A percentile compares a stretch with the other conserved stretches of the same genome.
These are phyloP conservation scores for Talaromyces nanjingensis DNA, from an alignment of 495 filamentous ascomycete genomes.

Conservation along the genomic window DNA sequence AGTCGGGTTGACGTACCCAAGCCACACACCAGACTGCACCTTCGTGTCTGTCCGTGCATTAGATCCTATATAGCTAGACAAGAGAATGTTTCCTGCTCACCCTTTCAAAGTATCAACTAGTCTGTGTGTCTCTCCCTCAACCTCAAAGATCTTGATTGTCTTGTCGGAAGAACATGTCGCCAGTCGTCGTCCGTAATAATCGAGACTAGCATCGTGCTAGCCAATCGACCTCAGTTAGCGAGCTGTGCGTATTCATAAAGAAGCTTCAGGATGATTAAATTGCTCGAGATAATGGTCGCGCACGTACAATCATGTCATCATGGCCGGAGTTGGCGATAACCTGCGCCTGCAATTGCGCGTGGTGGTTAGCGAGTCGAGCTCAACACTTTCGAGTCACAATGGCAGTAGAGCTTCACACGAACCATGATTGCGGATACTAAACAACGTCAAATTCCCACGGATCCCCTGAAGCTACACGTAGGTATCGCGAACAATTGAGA, in stretches of 20 bases:
- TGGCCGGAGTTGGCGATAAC: conserved; percentile 86
- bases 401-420: conserved; percentile 3
- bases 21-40: conserved; percentile 94
- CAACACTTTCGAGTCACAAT: background rate
- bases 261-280: background rate
- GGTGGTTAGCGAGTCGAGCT: background rate
- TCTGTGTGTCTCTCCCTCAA: conserved; percentile 88
- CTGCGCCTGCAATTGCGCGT: conserved; percentile 53
- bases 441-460: no score
- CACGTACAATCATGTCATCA: conserved; percentile 99
- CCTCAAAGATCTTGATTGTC: conserved; percentile 98
- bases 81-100: conserved; percentile 38
- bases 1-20: conserved; percentile 52
- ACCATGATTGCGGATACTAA: background rate
- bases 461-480: background rate
- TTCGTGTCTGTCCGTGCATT: conserved; percentile 60
- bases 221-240: conserved; percentile 3
- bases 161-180: conserved; percentile 97
- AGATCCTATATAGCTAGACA: background rate
- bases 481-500: background rate
- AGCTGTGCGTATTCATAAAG: background rate
- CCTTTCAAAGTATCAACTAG: conserved; percentile 91
- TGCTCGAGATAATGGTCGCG: background rate
- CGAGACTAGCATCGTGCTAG: conserved; percentile 93
- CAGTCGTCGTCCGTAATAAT: conserved; percentile 95